These are phyloP conservation scores for Wickerhamiella sorbophila DNA, from an alignment of 805 yeast genomes.

Conservation along the genomic window DNA sequence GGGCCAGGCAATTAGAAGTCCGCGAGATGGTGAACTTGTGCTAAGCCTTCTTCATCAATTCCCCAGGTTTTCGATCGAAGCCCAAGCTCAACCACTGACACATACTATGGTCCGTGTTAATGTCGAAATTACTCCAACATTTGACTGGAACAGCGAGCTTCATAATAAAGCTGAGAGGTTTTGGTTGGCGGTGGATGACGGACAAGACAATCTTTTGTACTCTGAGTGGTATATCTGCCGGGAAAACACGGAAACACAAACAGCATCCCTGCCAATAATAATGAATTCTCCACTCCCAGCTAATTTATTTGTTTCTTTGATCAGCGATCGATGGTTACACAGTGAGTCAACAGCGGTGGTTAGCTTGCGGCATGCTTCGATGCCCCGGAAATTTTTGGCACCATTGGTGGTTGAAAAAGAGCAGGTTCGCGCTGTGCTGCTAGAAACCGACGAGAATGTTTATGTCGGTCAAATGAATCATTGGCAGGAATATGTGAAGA, in stretches of 20 bases:
- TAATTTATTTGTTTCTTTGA: slow-evolving; percentile 51
- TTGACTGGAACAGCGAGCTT: slow-evolving; percentile 57
- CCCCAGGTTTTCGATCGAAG: slow-evolving; percentile 49
- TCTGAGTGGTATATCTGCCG: slow-evolving; percentile 40
- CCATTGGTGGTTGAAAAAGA: slow-evolving; percentile 34
- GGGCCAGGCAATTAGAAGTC: slow-evolving; percentile 66
- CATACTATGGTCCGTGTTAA: slow-evolving; percentile 50
- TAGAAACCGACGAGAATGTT: background rate
- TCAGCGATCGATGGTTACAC: slow-evolving; percentile 80
- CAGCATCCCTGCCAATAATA: slow-evolving; percentile 49
- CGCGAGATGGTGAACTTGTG: slow-evolving; percentile 39
- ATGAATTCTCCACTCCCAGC: slow-evolving; percentile 47
- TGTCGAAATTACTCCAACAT: slow-evolving; percentile 52
- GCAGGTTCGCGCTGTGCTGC: background rate
- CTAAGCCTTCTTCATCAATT: slow-evolving; percentile 51
- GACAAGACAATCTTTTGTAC: slow-evolving; percentile 57
- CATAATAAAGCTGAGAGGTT: slow-evolving; percentile 60
- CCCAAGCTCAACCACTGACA: slow-evolving; percentile 65
- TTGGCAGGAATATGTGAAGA: background rate
- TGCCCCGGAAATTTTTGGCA: slow-evolving; percentile 53
- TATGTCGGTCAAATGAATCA: background rate
- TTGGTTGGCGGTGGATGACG: slow-evolving; percentile 61
- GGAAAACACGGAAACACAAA: slow-evolving; percentile 35
- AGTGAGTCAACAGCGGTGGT: slow-evolving; percentile 52
- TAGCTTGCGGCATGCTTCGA: slow-evolving; percentile 33